Conservation (phyloP, 2,329 filamentous ascomycete species). For the Pseudohalonectria lignicola region DNA sequence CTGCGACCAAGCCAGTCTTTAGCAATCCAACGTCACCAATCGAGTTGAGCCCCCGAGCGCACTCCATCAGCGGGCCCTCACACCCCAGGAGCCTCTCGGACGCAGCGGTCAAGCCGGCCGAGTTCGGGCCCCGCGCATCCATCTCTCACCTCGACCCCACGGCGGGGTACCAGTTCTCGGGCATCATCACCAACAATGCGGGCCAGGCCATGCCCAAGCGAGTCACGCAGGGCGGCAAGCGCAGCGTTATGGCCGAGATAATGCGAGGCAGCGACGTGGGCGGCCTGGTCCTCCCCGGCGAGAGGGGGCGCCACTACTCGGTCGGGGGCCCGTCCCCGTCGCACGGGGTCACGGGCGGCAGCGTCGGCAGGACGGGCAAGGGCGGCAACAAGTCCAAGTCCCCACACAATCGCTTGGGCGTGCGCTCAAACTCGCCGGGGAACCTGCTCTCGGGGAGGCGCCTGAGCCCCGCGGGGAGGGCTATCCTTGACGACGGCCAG, state of each 20-base stretch:
- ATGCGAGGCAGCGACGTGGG: constrained; percentile 40
- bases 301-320: constrained; percentile 29
- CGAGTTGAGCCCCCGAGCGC: constrained; percentile 20
- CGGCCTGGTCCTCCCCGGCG: constrained; percentile 36
- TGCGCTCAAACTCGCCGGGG: constrained; percentile 36
- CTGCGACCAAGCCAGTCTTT: constrained; percentile 12
- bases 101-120: constrained; percentile 32
- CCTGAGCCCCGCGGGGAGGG: constrained; percentile 25
- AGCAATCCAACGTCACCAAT: constrained; percentile 37
- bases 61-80: constrained; percentile 11
- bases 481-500: constrained; percentile 47
- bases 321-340: constrained; percentile 14
- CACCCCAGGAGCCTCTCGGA: constrained; percentile 47
- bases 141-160: constrained; percentile 27
- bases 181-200: constrained; percentile 41
- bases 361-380: constrained; percentile 9
- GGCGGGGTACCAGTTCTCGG: constrained; percentile 49
- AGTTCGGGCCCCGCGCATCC: constrained; percentile 30
- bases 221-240: constrained; percentile 32
- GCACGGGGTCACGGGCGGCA: not conserved
- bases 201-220: constrained; percentile 39
- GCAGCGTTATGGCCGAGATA: constrained; percentile 39
- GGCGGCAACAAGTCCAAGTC: constrained; percentile 40
- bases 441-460: constrained; percentile 17
- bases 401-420: constrained; percentile 36